Conservation (phyloP, 1,284 basidiomycete species). For the Mycena sp. region DNA sequence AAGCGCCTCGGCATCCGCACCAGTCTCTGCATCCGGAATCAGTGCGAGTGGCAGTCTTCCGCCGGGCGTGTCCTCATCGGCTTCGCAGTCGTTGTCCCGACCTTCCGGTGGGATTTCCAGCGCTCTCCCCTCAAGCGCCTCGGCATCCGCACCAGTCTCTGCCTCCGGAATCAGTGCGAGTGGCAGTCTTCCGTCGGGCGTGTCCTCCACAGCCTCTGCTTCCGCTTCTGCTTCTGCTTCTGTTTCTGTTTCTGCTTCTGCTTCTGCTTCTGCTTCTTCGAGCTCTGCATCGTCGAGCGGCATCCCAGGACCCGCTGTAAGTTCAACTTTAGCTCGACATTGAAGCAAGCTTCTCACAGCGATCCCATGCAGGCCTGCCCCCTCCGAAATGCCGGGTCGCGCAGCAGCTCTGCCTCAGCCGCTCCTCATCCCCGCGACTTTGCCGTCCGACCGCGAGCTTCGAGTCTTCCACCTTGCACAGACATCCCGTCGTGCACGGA, state of each 20-base stretch:
- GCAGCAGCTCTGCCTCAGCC: neutral
- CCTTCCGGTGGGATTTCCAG: no score
- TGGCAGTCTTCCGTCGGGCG: neutral
- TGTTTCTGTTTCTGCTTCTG: neutral
- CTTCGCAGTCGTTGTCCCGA: no score
- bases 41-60: neutral
- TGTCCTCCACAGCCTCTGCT: neutral
- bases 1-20: neutral
- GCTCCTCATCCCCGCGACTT: neutral
- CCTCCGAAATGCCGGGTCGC: neutral
- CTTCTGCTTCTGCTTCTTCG: neutral
- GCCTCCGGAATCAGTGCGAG: neutral
- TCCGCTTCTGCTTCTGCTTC: neutral
- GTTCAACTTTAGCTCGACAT: neutral
- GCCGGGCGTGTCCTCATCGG: neutral
- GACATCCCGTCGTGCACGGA: neutral
- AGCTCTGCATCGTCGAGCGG: neutral
- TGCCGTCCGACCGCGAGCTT: neutral
- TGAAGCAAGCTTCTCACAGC: neutral
- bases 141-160: neutral
- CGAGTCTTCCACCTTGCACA: neutral
- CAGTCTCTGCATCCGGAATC: neutral
- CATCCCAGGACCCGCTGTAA: neutral
- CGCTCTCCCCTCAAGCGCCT: neutral
- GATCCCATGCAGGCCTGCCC: neutral